Evolutionary conservation across 2,329 filamentous ascomycete genomes (phyloP).

Genomic region (Colletotrichum musae): DNA sequence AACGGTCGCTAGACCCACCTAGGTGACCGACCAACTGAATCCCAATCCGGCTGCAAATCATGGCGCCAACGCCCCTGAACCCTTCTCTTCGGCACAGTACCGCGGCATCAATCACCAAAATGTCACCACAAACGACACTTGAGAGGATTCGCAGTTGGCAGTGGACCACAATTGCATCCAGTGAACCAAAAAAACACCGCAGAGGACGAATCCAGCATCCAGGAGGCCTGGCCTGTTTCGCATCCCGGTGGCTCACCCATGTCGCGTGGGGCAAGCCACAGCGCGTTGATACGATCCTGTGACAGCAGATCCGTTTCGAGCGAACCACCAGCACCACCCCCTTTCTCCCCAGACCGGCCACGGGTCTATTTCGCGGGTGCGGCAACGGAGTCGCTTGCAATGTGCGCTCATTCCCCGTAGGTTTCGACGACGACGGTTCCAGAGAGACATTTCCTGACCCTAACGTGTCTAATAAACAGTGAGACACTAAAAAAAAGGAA

Average conservation of each 20-base stretch:
- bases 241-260: background rate
- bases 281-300: slow-evolving; percentile 38
- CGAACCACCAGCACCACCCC: background rate
- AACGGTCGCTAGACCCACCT: no score
- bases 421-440: background rate
- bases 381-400: background rate
- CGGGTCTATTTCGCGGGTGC: background rate
- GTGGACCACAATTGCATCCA: no score
- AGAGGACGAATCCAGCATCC: background rate
- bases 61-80: no score
- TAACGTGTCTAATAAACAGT: background rate
- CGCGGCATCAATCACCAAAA: no score
- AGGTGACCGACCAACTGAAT: no score
- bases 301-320: slow-evolving; percentile 39
- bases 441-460: background rate
- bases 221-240: background rate
- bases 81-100: no score
- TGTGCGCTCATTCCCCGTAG: no score
- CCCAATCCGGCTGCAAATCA: no score
- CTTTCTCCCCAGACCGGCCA: background rate
- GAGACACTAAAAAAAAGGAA: slow-evolving; percentile 5
- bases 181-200: background rate
- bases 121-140: no score
- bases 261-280: slow-evolving; percentile 21
- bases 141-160: no score